Percentiles rank a stretch among this genome's conserved stretches.
Evolutionary conservation across 2,329 filamentous ascomycete species (phyloP).

Genomic region (Scolecobasidium constrictum): DNA sequence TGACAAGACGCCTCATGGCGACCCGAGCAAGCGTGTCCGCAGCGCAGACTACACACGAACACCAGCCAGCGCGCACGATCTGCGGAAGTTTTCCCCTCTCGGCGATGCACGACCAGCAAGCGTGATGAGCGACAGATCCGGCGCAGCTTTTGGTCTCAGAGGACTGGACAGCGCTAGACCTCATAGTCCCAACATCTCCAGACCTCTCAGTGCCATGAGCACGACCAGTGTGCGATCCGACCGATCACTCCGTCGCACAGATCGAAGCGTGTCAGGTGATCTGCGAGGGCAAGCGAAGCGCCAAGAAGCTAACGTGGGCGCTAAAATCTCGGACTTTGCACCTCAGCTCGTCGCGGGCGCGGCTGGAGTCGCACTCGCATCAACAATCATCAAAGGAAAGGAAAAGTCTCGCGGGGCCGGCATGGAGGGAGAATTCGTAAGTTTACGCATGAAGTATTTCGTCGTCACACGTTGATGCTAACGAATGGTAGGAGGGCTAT

Average conservation of each 20-base stretch:
- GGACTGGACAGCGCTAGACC: conserved; percentile 42
- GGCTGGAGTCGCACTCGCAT: conserved; percentile 38
- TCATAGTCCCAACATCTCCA: conserved; percentile 11
- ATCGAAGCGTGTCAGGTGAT: conserved; percentile 62
- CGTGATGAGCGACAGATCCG: conserved; percentile 33
- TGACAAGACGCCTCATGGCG: conserved; percentile 28
- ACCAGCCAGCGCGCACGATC: conserved; percentile 20
- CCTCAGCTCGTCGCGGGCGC: conserved; percentile 13
- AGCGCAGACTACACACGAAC: conserved; percentile 17
- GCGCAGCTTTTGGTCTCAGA: conserved; percentile 27
- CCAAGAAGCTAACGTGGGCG: conserved; percentile 14
- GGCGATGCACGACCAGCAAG: conserved; percentile 27
- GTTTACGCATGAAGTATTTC: conserved; percentile 28
- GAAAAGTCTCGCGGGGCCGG: conserved; percentile 56
- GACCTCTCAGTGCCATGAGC: conserved; percentile 35
- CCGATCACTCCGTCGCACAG: conserved; percentile 60
- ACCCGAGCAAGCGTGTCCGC: conserved; percentile 22
- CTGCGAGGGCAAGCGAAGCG: conserved; percentile 41
- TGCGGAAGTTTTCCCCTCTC: conserved; percentile 11
- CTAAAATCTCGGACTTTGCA: conserved; percentile 15
- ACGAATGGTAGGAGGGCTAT: conserved; percentile 66
- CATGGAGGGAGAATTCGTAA: conserved; percentile 92
- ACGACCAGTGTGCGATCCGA: conserved; percentile 43
- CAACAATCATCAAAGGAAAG: conserved; percentile 74
- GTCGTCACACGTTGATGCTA: conserved; percentile 10